These are phyloP conservation scores for Colletotrichum cereale DNA, from an alignment of 2,329 filamentous ascomycete species.

Conservation along the genomic window DNA sequence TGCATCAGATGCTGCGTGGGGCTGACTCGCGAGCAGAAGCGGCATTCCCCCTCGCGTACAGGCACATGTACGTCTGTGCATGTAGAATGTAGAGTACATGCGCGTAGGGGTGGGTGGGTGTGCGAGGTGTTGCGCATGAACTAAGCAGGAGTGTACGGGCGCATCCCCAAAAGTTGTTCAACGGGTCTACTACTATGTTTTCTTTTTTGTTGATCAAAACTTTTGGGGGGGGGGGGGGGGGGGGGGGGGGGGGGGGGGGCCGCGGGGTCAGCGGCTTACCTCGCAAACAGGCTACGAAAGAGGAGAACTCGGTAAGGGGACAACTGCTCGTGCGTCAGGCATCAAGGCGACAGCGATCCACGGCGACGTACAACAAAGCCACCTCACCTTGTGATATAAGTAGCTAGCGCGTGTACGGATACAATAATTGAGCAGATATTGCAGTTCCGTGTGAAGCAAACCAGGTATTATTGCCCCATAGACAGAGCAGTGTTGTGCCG, in stretches of 20 bases:
- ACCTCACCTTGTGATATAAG: slow-evolving; percentile 14
- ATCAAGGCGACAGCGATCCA: background rate
- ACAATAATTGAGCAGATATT: background rate
- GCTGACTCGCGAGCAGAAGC: slow-evolving; percentile 27
- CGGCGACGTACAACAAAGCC: background rate
- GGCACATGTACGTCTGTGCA: background rate
- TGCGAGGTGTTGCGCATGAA: slow-evolving; percentile 13
- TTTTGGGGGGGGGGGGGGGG: no score
- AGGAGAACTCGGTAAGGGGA: background rate
- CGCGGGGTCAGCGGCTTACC: background rate
- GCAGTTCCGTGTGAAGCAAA: background rate
- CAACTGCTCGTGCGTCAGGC: background rate
- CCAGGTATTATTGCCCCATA: background rate
- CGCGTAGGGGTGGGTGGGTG: background rate
- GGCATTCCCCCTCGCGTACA: background rate
- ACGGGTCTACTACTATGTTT: background rate
- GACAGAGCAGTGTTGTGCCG: background rate
- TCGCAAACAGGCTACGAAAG: background rate
- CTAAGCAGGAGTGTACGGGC: slow-evolving; percentile 16
- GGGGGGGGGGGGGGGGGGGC: no score
- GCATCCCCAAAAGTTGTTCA: background rate
- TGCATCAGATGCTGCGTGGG: slow-evolving; percentile 32
- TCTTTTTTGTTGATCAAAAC: no score
- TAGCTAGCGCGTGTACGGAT: slow-evolving; percentile 20
- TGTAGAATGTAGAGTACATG: background rate